phyloP scores from a whole-genome alignment of 1,139 yeast species.

The Pichia sp. region DNA sequence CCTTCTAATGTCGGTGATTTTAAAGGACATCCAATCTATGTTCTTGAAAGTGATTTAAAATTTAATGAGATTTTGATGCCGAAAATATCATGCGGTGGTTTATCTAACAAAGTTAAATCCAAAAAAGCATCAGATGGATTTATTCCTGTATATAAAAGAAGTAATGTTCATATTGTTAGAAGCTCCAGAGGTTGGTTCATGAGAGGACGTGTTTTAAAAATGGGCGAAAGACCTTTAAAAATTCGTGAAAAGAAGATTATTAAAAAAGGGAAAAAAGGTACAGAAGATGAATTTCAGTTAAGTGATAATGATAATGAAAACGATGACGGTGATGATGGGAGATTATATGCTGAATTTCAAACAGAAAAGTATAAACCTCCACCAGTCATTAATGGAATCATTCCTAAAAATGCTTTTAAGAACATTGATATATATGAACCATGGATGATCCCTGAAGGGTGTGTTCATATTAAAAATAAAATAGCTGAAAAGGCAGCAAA shows the following conservation, averaged over 20 bases:
- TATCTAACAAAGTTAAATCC: constrained; percentile 37
- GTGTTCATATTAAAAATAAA: constrained; percentile 51
- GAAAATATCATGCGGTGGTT: constrained; percentile 68
- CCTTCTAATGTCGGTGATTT: constrained; percentile 82
- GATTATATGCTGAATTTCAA: constrained; percentile 71
- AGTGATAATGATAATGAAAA: constrained; percentile 35
- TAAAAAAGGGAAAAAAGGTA: constrained; percentile 10
- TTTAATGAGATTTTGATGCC: constrained; percentile 70
- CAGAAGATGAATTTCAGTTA: constrained; percentile 27
- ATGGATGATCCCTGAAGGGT: constrained; percentile 80
- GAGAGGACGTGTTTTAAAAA: constrained; percentile 66
- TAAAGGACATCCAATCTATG: constrained; percentile 83
- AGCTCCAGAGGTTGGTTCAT: constrained; percentile 87
- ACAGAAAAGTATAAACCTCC: constrained; percentile 69
- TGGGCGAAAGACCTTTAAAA: constrained; percentile 65
- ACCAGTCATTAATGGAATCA: constrained; percentile 53
- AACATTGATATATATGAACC: constrained; percentile 74
- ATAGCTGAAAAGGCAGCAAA: constrained; percentile 65
- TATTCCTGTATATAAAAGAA: constrained; percentile 58
- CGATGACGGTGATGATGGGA: constrained; percentile 36
- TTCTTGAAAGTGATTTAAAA: constrained; percentile 65
- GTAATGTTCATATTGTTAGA: constrained; percentile 55
- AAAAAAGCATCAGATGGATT: constrained; percentile 32
- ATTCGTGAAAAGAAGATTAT: constrained; percentile 20
- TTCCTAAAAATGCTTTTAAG: constrained; percentile 73